Base-by-base conservation (phyloP, 257 asterid genomes). In the Vinca minor region DNA sequence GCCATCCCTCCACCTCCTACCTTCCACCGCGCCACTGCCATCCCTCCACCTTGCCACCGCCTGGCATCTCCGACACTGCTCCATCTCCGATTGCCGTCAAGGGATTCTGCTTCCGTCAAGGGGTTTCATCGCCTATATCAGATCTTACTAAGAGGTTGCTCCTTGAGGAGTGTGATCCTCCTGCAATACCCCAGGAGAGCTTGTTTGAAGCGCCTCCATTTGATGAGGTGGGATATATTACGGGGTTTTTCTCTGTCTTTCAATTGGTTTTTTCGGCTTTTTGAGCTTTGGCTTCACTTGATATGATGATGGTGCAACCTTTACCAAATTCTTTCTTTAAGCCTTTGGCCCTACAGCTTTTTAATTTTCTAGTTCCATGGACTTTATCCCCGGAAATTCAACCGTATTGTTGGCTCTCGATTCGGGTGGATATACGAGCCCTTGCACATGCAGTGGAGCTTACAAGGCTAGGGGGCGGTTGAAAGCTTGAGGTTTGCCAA, bases 361-460 rank as follows among this genome's bases (percentile, higher is more conserved):
- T 31, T 56, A 7, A 26, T 17, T 34, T 62, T 26, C 25, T 45
- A 9, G 15, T 5, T 25, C 7, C 25, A 25, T 58, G 21, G 65
- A 23, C 32, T 34, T 55, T 34, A 29, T 18, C 57, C n/a, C 12
- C 28, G 32, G 17, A 38, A 35, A 48, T 50, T 46, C 46, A 46
- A 29, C 8, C n/a, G 28, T 34, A n/a, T 7, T 55, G 15, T 59
- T n/a, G 47, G 64, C 39, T 71, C 47, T 64, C 13, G 23, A 55
- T 52, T 67, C 81, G 89, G 99, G 95, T 82, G 82, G 99, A 93
- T 75, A 85, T 93, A 71, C 99, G 89, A 78, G 97, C 95, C 67
- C 96, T 89, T 75, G 99, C 97, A 68, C 96, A 89, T 84, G 97
- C 99, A 0, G 99, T 89, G 75, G 97, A 93, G 79, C 87, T 89